phyloP scores from a whole-genome alignment of 179 eudicot genomes.

The Silene vulgaris region DNA sequence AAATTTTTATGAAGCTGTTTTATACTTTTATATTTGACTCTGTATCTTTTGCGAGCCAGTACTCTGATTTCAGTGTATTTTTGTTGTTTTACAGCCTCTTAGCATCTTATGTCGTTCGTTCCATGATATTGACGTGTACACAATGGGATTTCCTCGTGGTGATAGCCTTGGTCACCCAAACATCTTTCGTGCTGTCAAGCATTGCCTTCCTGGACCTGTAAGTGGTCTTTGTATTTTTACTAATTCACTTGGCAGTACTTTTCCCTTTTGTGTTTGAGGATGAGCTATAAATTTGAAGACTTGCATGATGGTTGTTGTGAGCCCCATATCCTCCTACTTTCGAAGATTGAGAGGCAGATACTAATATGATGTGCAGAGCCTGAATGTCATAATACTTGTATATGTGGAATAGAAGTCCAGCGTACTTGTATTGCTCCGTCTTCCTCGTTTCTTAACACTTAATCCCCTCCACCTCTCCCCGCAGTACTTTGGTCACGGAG shows the following conservation, averaged over 20 bases:
- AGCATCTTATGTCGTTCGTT: slow-evolving; percentile 74
- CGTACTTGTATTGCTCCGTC: too few species aligned
- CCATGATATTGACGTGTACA: slow-evolving; percentile 73
- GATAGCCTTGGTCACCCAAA: slow-evolving; percentile 58
- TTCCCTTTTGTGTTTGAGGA: background rate
- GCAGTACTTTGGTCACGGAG: background rate
- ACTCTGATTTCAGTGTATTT: background rate
- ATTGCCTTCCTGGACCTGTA: slow-evolving; percentile 91
- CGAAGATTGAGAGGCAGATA: slow-evolving; percentile 4
- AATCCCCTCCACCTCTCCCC: too few species aligned
- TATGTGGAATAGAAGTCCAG: too few species aligned
- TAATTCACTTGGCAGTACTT: background rate
- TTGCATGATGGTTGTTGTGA: background rate
- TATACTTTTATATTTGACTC: too few species aligned
- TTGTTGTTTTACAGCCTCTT: slow-evolving; percentile 61
- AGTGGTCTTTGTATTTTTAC: slow-evolving; percentile 22
- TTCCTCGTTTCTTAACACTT: too few species aligned
- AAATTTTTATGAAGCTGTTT: too few species aligned
- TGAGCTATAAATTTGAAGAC: background rate
- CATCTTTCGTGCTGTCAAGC: slow-evolving; percentile 75
- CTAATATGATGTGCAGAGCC: too few species aligned
- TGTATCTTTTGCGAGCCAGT: background rate
- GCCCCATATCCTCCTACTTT: background rate
- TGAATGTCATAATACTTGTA: too few species aligned
- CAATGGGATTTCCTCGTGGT: slow-evolving; percentile 82